Conservation (phyloP, 2,329 filamentous ascomycete species). For the Colletotrichum sublineola region DNA sequence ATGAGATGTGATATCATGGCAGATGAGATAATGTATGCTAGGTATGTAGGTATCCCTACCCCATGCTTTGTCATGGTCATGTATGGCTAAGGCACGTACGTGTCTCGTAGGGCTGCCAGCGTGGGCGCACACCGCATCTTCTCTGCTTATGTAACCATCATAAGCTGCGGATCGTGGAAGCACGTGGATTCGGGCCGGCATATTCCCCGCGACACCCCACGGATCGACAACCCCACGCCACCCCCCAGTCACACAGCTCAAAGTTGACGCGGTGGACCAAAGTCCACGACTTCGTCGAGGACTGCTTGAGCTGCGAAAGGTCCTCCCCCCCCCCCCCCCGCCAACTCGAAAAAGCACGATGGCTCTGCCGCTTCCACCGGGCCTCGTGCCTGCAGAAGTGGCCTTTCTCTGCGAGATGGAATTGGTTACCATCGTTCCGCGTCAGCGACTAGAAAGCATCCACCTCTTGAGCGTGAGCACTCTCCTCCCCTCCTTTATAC, state of each 20-base stretch:
- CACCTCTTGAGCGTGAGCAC: slow-evolving; percentile 84
- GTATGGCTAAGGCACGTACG: too few species aligned
- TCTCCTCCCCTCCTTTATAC: slow-evolving; percentile 11
- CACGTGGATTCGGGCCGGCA: slow-evolving; percentile 3
- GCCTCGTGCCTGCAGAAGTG: slow-evolving; percentile 86
- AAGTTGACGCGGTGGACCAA: slow-evolving; percentile 6
- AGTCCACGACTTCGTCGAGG: slow-evolving; percentile 5
- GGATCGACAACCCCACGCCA: not conserved
- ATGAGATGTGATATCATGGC: too few species aligned
- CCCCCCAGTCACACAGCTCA: slow-evolving; percentile 13
- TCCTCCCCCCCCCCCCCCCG: not conserved
- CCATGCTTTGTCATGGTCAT: too few species aligned
- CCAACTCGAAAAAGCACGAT: slow-evolving; percentile 49
- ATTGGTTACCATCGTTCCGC: slow-evolving; percentile 90
- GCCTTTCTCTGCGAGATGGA: slow-evolving; percentile 99
- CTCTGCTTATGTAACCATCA: too few species aligned
- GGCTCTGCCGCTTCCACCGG: slow-evolving; percentile 64
- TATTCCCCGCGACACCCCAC: slow-evolving; percentile 30
- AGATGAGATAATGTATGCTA: too few species aligned
- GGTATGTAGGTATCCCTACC: too few species aligned
- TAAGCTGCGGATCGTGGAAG: too few species aligned
- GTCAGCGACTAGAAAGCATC: slow-evolving; percentile 89
- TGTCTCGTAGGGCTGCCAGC: too few species aligned
- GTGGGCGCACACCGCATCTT: too few species aligned
- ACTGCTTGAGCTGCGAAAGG: slow-evolving; percentile 3